Conservation (phyloP, 768 basidiomycete genomes). For the Phaeotremella fagi region DNA sequence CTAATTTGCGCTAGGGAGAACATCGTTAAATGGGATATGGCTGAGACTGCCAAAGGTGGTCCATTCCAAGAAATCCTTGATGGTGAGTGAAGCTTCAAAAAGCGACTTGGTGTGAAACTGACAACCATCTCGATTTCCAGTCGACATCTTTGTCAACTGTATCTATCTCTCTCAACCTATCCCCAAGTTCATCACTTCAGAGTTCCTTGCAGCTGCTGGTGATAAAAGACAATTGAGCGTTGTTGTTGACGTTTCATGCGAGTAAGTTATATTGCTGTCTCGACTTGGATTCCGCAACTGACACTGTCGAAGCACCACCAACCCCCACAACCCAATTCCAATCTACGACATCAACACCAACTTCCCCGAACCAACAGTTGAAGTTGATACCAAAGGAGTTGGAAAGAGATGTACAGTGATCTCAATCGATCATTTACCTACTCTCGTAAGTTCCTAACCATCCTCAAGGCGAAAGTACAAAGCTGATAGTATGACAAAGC, state of each 20-base stretch:
- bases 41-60: constrained; percentile 92
- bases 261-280: constrained; percentile 47
- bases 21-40: constrained; percentile 96
- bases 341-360: constrained; percentile 92
- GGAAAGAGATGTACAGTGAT: constrained; percentile 74
- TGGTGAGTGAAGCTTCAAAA: constrained; percentile 48
- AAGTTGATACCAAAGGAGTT: constrained; percentile 71
- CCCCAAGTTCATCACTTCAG: constrained; percentile 50
- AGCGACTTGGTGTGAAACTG: no score
- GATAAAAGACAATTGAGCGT: constrained; percentile 63
- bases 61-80: constrained; percentile 93
- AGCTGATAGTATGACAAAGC: constrained; percentile 39
- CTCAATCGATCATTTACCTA: constrained; percentile 95
- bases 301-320: constrained; percentile 61
- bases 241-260: constrained; percentile 96
- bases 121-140: constrained; percentile 50
- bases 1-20: constrained; percentile 60
- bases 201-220: constrained; percentile 67
- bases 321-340: constrained; percentile 96
- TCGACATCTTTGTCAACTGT: constrained; percentile 98
- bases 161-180: constrained; percentile 72
- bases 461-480: no score
- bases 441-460: constrained; percentile 54
- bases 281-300: not conserved
- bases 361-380: constrained; percentile 83